Percentiles rank a stretch among this genome's conserved stretches.
Conservation (phyloP, 164 flowering plant genomes). For the Hamamelis virginiana region DNA sequence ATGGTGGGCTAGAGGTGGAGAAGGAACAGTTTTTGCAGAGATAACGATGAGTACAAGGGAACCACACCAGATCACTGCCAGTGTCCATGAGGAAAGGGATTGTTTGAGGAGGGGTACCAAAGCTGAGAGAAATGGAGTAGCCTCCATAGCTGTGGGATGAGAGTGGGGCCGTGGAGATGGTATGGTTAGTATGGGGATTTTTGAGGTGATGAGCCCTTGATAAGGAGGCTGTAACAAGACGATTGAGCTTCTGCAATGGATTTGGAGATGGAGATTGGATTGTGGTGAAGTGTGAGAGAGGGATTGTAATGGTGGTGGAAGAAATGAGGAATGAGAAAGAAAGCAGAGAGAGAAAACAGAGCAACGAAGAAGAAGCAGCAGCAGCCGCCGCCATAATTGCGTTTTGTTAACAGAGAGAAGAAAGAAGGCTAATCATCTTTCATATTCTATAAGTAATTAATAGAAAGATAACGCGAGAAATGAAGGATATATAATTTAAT, state of each 20-base stretch:
- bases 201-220: conserved; percentile 56
- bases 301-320: conserved; percentile 25
- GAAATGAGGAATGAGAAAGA: conserved; percentile 11
- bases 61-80: conserved; percentile 58
- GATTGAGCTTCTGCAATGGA: conserved; percentile 29
- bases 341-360: conserved; percentile 19
- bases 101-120: conserved; percentile 70
- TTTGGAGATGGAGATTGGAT: conserved; percentile 30
- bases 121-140: conserved; percentile 51
- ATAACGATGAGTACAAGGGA: conserved; percentile 58
- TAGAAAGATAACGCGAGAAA: too few relatives aligned
- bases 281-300: conserved; percentile 25
- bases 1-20: conserved; percentile 6
- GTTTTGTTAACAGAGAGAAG: too few relatives aligned
- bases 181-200: conserved; percentile 18
- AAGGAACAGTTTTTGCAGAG: conserved; percentile 45
- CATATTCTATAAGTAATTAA: too few relatives aligned
- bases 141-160: conserved; percentile 56
- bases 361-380: conserved; percentile 8
- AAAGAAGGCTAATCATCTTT: too few relatives aligned
- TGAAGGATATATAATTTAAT: too few relatives aligned
- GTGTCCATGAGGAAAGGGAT: conserved; percentile 56
- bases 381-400: conserved; percentile 29
- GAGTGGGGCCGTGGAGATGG: conserved; percentile 29
- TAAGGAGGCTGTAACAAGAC: conserved; percentile 39